Base-by-base conservation (phyloP, 768 basidiomycete species). In the Tulasnella sp. region DNA sequence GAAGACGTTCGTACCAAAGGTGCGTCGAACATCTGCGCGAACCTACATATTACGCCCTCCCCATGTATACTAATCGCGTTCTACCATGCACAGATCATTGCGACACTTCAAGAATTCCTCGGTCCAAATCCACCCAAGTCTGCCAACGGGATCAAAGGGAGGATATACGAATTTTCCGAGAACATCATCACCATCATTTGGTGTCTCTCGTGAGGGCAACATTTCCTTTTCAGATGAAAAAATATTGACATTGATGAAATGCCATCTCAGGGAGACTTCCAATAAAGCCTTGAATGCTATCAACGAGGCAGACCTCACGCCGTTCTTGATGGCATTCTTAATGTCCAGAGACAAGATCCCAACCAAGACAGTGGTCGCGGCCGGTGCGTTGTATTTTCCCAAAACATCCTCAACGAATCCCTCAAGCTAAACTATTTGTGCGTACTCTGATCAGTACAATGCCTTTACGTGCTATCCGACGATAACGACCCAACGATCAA, bases 251-350 rank as follows among this genome's bases (percentile, higher is more conserved):
- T 44, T 34, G 29, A 52, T 30, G 50, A 45, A 42, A 38, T 45
- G 62, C 68, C 72, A 51, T 71, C 61, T 45, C 67, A 83, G 91
- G 70, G 91, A 94, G 77, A 91, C 90, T 0, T 93, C 91, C 55
- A 90, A 92, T 71, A 95, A 95, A 74, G 90, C 91, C 3, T 75
- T 94, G 61, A 82, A 79, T 66, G 86, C 88, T 27, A 85, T 97
- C 69, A 96, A 94, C 69, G 79, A 84, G 38, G 81, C 88, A 4
- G 76, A 80, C 23, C 78, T 93, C 2, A 73, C 84, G 10, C 88
- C 89, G 0, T 92, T 97, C 71, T 75, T 97, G 53, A 83, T 93
- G 80, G 85, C 89, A n/a, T 94, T 96, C 72, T 75, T 97, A 42
- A 79, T 77, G 8, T 79, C 86, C 2, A 78, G 83, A 56, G 79